A percentile compares a stretch with the other conserved stretches of the same genome.
Conservation (phyloP, 768 basidiomycete genomes). For the Butyriboletus loyo region DNA sequence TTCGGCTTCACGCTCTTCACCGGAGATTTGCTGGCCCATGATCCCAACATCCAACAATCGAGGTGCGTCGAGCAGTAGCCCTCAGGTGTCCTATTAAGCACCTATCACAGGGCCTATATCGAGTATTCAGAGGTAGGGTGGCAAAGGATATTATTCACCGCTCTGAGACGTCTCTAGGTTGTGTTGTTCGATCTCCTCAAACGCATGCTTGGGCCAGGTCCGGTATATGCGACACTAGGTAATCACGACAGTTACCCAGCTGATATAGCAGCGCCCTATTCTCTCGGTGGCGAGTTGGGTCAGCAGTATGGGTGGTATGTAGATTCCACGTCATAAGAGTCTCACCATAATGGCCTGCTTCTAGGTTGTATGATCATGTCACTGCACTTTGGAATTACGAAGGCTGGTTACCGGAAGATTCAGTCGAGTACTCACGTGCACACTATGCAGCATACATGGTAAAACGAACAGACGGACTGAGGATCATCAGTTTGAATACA, state of each 20-base stretch:
- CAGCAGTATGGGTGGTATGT: conserved; percentile 64
- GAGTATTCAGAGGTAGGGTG: conserved; percentile 57
- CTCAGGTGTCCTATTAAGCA: not conserved
- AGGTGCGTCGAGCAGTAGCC: conserved; percentile 38
- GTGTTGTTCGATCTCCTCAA: conserved; percentile 67
- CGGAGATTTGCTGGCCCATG: conserved; percentile 74
- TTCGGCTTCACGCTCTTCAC: conserved; percentile 70
- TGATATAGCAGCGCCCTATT: conserved; percentile 59
- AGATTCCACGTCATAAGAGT: not conserved
- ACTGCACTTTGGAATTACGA: conserved; percentile 69
- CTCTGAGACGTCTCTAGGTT: conserved; percentile 38
- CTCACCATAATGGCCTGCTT: not conserved
- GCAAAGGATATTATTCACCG: not conserved
- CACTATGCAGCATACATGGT: conserved; percentile 78
- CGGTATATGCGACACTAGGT: conserved; percentile 73
- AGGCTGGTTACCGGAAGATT: conserved; percentile 60
- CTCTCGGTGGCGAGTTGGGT: conserved; percentile 51
- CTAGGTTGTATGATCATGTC: conserved; percentile 76
- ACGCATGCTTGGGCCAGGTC: conserved; percentile 56
- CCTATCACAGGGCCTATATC: conserved; percentile 46
- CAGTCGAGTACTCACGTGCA: conserved; percentile 53
- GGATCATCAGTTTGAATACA: conserved; percentile 73
- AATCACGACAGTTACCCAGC: conserved; percentile 70
- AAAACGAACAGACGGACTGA: conserved; percentile 58
- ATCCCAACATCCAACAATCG: conserved; percentile 59